Percentiles rank a stretch among this genome's conserved stretches.
phyloP scores from a whole-genome alignment of 2,329 filamentous ascomycete genomes.

The Cordyceps sp. region DNA sequence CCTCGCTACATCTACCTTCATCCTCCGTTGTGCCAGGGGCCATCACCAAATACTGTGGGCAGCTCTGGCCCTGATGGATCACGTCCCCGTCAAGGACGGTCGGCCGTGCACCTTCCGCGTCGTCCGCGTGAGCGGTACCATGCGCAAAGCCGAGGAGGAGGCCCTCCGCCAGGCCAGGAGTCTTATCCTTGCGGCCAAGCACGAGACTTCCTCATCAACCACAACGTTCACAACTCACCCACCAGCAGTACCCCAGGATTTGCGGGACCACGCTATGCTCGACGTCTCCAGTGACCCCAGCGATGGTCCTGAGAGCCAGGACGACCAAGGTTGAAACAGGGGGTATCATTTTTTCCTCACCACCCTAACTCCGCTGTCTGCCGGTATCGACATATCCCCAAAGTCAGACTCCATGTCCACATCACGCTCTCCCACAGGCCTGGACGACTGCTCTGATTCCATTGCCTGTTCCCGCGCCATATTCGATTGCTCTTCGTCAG shows the following conservation, averaged over 20 bases:
- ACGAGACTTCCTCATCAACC: constrained; percentile 9
- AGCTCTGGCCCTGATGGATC: constrained; percentile 64
- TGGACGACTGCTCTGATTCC: constrained; percentile 15
- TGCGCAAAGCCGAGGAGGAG: constrained; percentile 81
- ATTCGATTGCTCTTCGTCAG: constrained; percentile 59
- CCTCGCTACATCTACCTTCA: constrained; percentile 82
- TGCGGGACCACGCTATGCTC: too few species aligned
- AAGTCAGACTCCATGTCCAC: constrained; percentile 26
- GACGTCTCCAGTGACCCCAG: too few species aligned
- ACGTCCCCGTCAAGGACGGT: constrained; percentile 42
- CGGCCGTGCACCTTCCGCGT: constrained; percentile 67
- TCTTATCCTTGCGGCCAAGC: constrained; percentile 51
- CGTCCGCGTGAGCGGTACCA: constrained; percentile 78
- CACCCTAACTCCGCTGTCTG: constrained; percentile 54
- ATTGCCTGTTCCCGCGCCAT: constrained; percentile 19
- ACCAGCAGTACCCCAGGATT: too few species aligned
- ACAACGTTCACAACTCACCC: not conserved
- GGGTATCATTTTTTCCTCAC: constrained; percentile 43
- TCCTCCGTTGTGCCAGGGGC: constrained; percentile 65
- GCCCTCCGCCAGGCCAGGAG: constrained; percentile 62
- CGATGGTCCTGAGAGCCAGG: constrained; percentile 27
- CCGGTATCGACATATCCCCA: constrained; percentile 32
- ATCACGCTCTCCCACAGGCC: constrained; percentile 3
- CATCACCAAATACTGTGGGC: constrained; percentile 85
- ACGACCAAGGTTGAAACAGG: constrained; percentile 21